Conservation (phyloP, 2,329 filamentous ascomycete genomes). For the Pseudogymnoascus sp. region DNA sequence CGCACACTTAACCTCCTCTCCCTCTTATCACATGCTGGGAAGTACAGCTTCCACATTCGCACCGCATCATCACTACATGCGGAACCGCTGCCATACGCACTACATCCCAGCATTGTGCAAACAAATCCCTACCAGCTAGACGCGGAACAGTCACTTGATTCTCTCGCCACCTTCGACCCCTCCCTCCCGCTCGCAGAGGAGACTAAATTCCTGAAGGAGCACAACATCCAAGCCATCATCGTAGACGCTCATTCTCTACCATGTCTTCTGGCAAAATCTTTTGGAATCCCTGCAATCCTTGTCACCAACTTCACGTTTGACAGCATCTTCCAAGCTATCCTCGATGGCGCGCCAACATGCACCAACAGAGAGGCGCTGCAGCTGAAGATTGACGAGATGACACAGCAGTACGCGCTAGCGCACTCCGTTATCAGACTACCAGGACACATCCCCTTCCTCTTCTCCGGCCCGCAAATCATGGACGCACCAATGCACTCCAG, state of each 20-base stretch:
- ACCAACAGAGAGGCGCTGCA: neutral
- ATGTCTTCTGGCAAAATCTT: conserved; percentile 12
- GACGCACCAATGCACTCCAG: conserved; percentile 16
- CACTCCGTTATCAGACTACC: conserved; percentile 16
- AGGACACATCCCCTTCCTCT: conserved; percentile 14
- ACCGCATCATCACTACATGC: conserved; percentile 12
- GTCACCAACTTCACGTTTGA: conserved; percentile 16
- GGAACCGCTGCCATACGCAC: conserved; percentile 3
- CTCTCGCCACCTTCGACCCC: conserved; percentile 11
- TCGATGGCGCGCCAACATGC: conserved; percentile 12
- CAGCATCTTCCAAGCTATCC: conserved; percentile 14
- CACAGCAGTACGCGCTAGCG: conserved; percentile 12
- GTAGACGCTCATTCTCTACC: conserved; percentile 13
- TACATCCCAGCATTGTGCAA: conserved; percentile 13
- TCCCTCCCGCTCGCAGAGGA: conserved; percentile 11
- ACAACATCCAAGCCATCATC: conserved; percentile 12
- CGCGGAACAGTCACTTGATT: conserved; percentile 12
- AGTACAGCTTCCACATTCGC: conserved; percentile 15
- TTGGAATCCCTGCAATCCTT: conserved; percentile 13
- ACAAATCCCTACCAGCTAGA: conserved; percentile 15
- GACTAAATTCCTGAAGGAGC: conserved; percentile 11
- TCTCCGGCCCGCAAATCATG: conserved; percentile 12
- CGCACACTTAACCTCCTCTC: conserved; percentile 33
- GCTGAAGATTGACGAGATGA: conserved; percentile 14
- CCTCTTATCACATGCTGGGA: conserved; percentile 19